Evolutionary conservation across 1,284 basidiomycete species (phyloP).

Genomic region (Apiotrichum montevideense): DNA sequence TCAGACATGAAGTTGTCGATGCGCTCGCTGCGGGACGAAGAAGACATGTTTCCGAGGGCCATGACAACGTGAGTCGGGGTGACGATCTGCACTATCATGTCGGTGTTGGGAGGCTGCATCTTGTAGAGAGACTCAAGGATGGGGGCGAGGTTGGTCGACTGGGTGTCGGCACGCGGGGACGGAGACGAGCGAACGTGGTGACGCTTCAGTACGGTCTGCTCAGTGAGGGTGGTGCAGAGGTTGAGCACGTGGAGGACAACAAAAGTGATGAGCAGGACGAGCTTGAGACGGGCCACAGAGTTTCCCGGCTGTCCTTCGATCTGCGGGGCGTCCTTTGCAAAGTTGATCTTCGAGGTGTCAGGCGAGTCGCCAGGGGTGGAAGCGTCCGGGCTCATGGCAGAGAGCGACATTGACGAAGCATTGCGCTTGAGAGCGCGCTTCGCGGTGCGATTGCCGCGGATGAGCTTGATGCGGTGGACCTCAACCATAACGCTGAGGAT

Average conservation of each 20-base stretch:
- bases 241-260: slow-evolving; percentile 84
- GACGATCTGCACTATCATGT: slow-evolving; percentile 64
- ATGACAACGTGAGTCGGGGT: slow-evolving; percentile 60
- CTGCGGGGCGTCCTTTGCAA: slow-evolving; percentile 10
- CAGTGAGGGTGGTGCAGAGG: slow-evolving; percentile 84
- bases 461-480: slow-evolving; percentile 57
- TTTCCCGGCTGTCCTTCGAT: slow-evolving; percentile 51
- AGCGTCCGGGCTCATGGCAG: slow-evolving; percentile 5
- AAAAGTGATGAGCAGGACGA: slow-evolving; percentile 84
- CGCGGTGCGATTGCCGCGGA: slow-evolving; percentile 46
- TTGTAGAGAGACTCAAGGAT: slow-evolving; percentile 59
- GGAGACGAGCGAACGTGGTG: slow-evolving; percentile 47
- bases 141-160: slow-evolving; percentile 54
- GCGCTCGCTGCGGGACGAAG: slow-evolving; percentile 43
- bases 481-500: slow-evolving; percentile 93
- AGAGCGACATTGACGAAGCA: slow-evolving; percentile 12
- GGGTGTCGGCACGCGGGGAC: slow-evolving; percentile 37
- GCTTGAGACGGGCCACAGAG: slow-evolving; percentile 80
- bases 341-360: slow-evolving; percentile 7
- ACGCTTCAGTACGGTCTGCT: slow-evolving; percentile 59
- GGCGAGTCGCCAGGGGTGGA: slow-evolving; percentile 12
- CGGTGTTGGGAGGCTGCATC: slow-evolving; percentile 47
- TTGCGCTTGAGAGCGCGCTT: slow-evolving; percentile 19
- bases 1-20: slow-evolving; percentile 84
- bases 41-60: slow-evolving; percentile 20